Conservation (phyloP, 768 basidiomycete genomes). For the Boletus barrowsii region DNA sequence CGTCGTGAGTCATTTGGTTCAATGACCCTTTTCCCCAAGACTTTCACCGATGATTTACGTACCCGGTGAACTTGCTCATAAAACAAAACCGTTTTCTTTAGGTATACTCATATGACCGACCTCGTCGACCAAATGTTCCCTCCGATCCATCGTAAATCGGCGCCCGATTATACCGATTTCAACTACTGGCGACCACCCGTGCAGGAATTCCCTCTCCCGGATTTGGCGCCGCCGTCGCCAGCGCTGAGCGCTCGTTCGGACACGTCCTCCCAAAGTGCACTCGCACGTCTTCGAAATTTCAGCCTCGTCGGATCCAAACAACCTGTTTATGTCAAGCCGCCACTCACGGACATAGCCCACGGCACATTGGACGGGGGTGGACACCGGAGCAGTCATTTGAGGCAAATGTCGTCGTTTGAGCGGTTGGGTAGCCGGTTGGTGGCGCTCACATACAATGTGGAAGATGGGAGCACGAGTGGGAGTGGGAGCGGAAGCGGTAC, state of each 20-base stretch:
- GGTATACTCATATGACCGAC: conserved; percentile 98
- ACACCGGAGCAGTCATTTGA: conserved; percentile 44
- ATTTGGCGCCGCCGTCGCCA: conserved; percentile 83
- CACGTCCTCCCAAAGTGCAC: conserved; percentile 66
- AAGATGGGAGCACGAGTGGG: conserved; percentile 24
- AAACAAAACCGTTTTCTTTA: conserved; percentile 26
- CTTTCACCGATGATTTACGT: no score
- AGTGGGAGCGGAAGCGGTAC: conserved; percentile 27
- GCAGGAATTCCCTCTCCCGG: conserved; percentile 74
- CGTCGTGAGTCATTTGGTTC: conserved; percentile 57
- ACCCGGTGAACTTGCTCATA: background rate
- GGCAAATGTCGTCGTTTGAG: conserved; percentile 78
- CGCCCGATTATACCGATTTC: conserved; percentile 92
- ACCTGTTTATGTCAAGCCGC: conserved; percentile 26
- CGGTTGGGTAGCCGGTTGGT: conserved; percentile 57
- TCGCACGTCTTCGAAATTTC: conserved; percentile 75
- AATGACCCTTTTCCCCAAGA: background rate
- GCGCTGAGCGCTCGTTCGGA: conserved; percentile 94
- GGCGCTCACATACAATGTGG: conserved; percentile 38
- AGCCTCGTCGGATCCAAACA: conserved; percentile 60
- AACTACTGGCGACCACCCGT: conserved; percentile 91
- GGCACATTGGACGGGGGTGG: conserved; percentile 7
- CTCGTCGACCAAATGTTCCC: conserved; percentile 99
- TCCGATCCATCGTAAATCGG: conserved; percentile 85
- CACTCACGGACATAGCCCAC: conserved; percentile 14